Evolutionary conservation across 2,329 filamentous ascomycete genomes (phyloP), one percentile per base, ranked within the genome.

Genomic region (Fusarium citri): DNA sequence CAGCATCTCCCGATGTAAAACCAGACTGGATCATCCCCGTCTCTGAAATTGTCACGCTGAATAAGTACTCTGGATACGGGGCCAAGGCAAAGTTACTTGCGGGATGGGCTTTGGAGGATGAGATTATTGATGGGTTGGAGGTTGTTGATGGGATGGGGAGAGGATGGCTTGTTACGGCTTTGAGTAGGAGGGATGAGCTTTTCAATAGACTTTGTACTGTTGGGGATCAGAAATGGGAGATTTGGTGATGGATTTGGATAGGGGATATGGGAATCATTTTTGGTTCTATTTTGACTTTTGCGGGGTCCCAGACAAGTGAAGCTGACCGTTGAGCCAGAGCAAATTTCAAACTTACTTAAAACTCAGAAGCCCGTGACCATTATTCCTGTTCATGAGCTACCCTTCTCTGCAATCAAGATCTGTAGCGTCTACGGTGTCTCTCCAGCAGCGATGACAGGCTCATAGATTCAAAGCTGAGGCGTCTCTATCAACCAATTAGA

Each of bases 51-150:
- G 81, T 59, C 10, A 92, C 94, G 75, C 75, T 95, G 55, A 91
- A 89, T 78, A 95, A 95, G 78, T 82, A 93, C 2, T 92, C 92
- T 28, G 92, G 92, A 0, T 84, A 93, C 43, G 92, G 92, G 0
- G 93, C 92, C 90, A 95, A 94, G 78, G 87, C 89, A 0, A 94
- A 93, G 80, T 79, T 94, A 51, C 85, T 94, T 4, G 90, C 94
- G 2, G 92, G 92, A 0, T 92, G 92, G 91, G 89, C 91, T 1
- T 84, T 92, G 70, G 86, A 88, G 4, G 83, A 88, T 31, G 90
- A 93, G 75, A 88, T 94, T 15, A 87, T 87, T 0, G 92, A 94
- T 81, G 91, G 91, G 0, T 72, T 95, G 64, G 85, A 92, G 69
- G 87, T 94, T 72, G 81, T 83, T 10, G 87, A 88, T 30, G 8